phyloP scores from a whole-genome alignment of 345 rosid genomes.

The Syzygium oleosum region DNA sequence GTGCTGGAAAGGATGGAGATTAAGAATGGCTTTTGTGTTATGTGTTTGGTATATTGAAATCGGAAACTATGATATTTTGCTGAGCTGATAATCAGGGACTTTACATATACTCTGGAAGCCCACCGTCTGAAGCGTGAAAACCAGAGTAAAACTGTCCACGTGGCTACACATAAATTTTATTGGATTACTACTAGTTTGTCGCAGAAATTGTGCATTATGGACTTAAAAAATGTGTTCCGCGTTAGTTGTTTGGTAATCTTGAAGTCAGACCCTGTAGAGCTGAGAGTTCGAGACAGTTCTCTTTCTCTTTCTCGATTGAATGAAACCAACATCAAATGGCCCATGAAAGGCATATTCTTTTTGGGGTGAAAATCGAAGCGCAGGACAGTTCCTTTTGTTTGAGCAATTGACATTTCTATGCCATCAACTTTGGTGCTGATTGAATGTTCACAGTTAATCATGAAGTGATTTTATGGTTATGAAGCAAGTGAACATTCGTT shows the following conservation, averaged over 20 bases:
- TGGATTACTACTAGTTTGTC: neutral
- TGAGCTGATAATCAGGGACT: neutral
- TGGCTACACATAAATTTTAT: neutral
- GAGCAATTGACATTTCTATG: neutral
- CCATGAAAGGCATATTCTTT: neutral
- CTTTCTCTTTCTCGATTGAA: neutral
- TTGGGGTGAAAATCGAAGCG: neutral
- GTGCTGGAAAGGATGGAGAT: neutral
- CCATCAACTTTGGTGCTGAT: neutral
- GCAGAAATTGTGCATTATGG: neutral
- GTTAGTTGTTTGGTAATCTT: neutral
- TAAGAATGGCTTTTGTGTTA: neutral
- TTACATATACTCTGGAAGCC: neutral
- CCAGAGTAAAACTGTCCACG: neutral
- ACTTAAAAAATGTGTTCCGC: neutral
- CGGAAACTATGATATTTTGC: neutral
- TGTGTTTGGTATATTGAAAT: neutral
- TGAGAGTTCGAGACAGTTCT: neutral
- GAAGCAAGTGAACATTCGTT: neutral
- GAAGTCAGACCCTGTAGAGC: neutral
- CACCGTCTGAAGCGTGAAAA: neutral
- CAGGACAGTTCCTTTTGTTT: neutral
- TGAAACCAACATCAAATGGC: neutral
- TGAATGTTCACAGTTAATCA: neutral
- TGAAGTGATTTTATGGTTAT: constrained; percentile 3